A percentile compares a stretch with the other conserved stretches of the same genome.
Evolutionary conservation across 257 asterid species (phyloP).

Genomic region (Solanum ossicruentum): DNA sequence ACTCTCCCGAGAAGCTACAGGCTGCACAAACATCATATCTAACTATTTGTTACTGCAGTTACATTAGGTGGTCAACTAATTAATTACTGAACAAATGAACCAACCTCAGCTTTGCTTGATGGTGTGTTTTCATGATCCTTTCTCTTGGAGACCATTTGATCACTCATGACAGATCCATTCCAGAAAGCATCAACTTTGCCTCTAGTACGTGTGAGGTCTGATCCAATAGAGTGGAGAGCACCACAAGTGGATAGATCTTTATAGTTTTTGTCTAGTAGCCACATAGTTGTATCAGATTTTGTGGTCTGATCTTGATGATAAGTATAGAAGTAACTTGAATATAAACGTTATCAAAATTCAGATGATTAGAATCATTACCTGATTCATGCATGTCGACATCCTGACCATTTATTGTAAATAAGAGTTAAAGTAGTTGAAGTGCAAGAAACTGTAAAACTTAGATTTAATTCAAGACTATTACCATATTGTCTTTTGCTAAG

Average conservation of each 20-base stretch:
- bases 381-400: conserved; percentile 38
- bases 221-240: conserved; percentile 79
- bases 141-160: conserved; percentile 33
- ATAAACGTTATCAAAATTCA: conserved; percentile 4
- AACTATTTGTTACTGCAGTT: neutral
- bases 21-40: conserved; percentile 28
- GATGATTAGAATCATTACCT: conserved; percentile 13
- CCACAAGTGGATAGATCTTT: conserved; percentile 88
- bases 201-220: conserved; percentile 70
- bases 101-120: conserved; percentile 68
- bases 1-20: conserved; percentile 75
- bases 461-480: conserved; percentile 1
- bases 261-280: conserved; percentile 23
- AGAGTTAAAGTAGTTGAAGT: neutral
- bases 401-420: conserved; percentile 20
- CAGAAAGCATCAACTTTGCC: conserved; percentile 31
- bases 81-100: neutral
- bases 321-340: neutral
- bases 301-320: neutral
- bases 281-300: neutral
- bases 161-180: conserved; percentile 40
- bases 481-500: conserved; percentile 47
- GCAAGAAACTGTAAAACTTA: neutral
- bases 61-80: neutral
- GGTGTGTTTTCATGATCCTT: conserved; percentile 52